Conservation (phyloP, 345 rosid species). For the Salix purpurea region DNA sequence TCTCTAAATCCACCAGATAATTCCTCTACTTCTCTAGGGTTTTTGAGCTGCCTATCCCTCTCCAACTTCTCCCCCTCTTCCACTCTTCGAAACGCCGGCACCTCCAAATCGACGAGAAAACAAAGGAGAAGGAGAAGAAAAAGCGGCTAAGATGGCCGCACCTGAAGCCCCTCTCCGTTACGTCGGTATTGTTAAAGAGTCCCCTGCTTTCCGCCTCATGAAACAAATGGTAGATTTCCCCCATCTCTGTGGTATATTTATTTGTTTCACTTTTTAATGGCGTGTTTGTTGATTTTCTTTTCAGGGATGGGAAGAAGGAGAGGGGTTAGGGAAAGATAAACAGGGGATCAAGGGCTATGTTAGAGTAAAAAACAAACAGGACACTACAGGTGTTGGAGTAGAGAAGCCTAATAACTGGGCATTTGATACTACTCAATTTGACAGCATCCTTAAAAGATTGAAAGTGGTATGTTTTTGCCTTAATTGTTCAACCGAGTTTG, state of each 20-base stretch:
- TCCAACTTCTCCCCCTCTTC: background rate
- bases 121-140: conserved; percentile 4
- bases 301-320: conserved; percentile 99
- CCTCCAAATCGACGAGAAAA: conserved; percentile 12
- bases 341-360: conserved; percentile 93
- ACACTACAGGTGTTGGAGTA: conserved; percentile 78
- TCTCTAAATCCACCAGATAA: background rate
- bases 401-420: conserved; percentile 97
- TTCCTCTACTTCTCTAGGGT: conserved; percentile 2
- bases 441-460: conserved; percentile 83
- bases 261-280: background rate
- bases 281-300: background rate
- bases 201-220: conserved; percentile 94
- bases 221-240: conserved; percentile 68
- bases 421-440: conserved; percentile 89
- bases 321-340: conserved; percentile 95
- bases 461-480: conserved; percentile 61
- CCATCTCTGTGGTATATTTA: background rate
- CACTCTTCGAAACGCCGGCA: background rate
- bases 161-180: conserved; percentile 89
- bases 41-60: background rate
- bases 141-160: conserved; percentile 55
- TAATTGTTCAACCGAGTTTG: background rate
- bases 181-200: conserved; percentile 70
- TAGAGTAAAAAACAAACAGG: conserved; percentile 85